Evolutionary conservation across 805 yeast genomes (phyloP).

Genomic region (Cyberlindnera americana): DNA sequence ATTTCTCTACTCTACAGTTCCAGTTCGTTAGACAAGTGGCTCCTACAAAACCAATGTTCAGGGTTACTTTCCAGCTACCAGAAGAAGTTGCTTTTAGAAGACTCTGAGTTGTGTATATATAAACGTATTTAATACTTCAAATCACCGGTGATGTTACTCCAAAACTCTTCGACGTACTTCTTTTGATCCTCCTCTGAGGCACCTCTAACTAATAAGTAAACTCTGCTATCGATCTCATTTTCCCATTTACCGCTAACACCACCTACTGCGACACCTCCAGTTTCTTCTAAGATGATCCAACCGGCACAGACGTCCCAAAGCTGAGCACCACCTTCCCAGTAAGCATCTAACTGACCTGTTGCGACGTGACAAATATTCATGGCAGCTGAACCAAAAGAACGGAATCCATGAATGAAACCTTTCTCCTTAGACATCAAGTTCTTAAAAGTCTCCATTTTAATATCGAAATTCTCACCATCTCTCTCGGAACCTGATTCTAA

Average conservation of each 20-base stretch:
- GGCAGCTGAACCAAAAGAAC: conserved; percentile 64
- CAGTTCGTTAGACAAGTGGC: conserved; percentile 93
- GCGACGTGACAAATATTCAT: conserved; percentile 58
- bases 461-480: conserved; percentile 45
- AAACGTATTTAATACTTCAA: conserved; percentile 32
- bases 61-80: conserved; percentile 76
- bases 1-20: conserved; percentile 50
- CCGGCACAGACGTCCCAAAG: conserved; percentile 73
- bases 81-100: conserved; percentile 54
- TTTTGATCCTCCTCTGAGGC: conserved; percentile 40
- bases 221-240: conserved; percentile 47
- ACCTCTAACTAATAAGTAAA: conserved; percentile 57
- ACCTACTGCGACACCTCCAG: conserved; percentile 56
- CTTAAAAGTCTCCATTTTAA: conserved; percentile 46
- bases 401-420: conserved; percentile 58
- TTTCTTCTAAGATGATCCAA: conserved; percentile 56
- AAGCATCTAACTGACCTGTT: conserved; percentile 53
- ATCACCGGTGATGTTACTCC: conserved; percentile 46
- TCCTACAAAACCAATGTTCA: conserved; percentile 95
- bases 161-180: conserved; percentile 43
- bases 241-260: conserved; percentile 49
- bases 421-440: conserved; percentile 45
- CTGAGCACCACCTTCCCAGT: conserved; percentile 71
- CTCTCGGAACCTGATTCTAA: conserved; percentile 63
- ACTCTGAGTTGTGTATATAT: neutral